Conservation (phyloP, 345 rosid species). For the Balakata baccata region DNA sequence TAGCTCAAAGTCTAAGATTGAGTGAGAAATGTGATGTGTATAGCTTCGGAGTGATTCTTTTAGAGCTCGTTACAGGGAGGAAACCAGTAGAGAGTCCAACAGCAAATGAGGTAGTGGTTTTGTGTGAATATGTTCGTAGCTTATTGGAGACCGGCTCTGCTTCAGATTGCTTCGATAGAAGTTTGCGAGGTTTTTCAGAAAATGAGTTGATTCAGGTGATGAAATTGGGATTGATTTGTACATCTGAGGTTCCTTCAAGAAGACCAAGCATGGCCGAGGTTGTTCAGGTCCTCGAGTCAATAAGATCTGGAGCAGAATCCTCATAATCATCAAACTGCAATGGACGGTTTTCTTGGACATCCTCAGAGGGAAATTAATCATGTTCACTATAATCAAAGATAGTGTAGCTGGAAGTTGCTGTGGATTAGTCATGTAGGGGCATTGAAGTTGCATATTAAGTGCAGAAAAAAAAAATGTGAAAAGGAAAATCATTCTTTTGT, state of each 20-base stretch:
- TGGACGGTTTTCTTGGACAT: conserved; percentile 16
- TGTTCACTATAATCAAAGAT: conserved; percentile 3
- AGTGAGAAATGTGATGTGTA: conserved; percentile 91
- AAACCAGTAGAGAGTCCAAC: conserved; percentile 83
- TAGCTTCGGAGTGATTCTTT: conserved; percentile 85
- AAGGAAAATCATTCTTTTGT: conserved; percentile 47
- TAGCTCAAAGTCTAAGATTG: conserved; percentile 69
- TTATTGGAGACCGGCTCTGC: conserved; percentile 73
- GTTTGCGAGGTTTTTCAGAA: conserved; percentile 71
- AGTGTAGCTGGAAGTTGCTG: conserved; percentile 28
- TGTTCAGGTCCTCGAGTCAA: conserved; percentile 94
- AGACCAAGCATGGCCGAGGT: conserved; percentile 98
- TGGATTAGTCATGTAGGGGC: conserved; percentile 35
- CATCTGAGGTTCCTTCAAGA: conserved; percentile 65
- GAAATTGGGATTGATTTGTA: conserved; percentile 85
- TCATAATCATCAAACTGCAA: conserved; percentile 31
- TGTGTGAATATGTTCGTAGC: conserved; percentile 78
- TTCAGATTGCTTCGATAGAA: conserved; percentile 76
- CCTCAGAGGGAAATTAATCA: conserved; percentile 12
- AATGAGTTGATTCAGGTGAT: conserved; percentile 87
- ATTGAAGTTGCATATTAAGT: conserved; percentile 20
- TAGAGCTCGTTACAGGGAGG: conserved; percentile 88
- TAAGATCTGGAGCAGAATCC: conserved; percentile 57
- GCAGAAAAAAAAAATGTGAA: not conserved
- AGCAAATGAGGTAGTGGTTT: conserved; percentile 58